Percentiles rank a stretch among this genome's conserved stretches.
Conservation (phyloP, 257 asterid genomes). For the Dorcoceras hygrometricum region DNA sequence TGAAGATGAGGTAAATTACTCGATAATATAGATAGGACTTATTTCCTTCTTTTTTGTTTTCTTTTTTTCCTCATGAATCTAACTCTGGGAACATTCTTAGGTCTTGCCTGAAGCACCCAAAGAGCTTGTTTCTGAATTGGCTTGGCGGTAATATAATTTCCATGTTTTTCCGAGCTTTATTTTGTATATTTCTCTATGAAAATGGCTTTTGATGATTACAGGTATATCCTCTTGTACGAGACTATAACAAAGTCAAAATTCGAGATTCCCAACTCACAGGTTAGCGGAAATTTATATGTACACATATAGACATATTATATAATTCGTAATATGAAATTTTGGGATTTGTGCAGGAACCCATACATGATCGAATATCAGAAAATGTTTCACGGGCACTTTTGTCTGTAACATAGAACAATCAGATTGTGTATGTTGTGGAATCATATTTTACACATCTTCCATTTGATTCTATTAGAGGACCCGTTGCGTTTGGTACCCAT, state of each 20-base stretch:
- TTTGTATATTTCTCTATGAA: neutral
- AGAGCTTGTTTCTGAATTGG: constrained; percentile 82
- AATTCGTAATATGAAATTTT: constrained; percentile 13
- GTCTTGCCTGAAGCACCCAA: constrained; percentile 92
- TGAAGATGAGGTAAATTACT: constrained; percentile 65
- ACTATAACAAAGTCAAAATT: constrained; percentile 71
- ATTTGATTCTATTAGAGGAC: too few relatives aligned
- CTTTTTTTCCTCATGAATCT: constrained; percentile 15
- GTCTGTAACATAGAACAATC: constrained; percentile 35
- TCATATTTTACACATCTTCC: too few relatives aligned
- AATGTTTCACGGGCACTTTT: constrained; percentile 58
- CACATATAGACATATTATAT: neutral
- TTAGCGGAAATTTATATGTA: constrained; percentile 21
- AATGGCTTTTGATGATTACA: constrained; percentile 25
- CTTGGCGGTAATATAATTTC: constrained; percentile 68
- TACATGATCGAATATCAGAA: constrained; percentile 72
- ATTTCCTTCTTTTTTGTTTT: neutral
- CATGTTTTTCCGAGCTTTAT: constrained; percentile 19
- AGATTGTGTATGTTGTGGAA: neutral
- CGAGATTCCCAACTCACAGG: constrained; percentile 57
- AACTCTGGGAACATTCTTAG: constrained; percentile 32
- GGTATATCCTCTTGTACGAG: constrained; percentile 80
- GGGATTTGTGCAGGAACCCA: constrained; percentile 55
- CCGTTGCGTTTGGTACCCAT: too few relatives aligned
- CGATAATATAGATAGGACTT: neutral